These are phyloP conservation scores for Amborella trichopoda DNA, from an alignment of 164 flowering plant genomes.

Conservation along the genomic window DNA sequence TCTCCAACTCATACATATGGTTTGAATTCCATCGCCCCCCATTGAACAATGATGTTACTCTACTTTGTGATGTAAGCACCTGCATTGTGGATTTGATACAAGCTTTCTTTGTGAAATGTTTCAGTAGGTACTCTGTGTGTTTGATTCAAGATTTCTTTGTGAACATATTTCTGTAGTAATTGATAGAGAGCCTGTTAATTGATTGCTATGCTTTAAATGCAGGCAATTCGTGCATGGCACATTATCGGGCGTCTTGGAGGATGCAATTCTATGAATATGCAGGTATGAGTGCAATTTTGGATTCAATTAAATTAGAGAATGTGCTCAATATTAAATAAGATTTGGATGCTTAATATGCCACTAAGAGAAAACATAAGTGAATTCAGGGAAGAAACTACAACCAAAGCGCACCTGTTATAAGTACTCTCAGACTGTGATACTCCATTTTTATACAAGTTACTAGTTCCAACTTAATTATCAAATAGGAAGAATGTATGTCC, in stretches of 20 bases:
- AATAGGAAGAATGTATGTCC: too few relatives aligned
- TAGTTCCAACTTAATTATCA: too few relatives aligned
- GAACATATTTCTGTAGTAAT: constrained; percentile 1
- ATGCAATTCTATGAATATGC: constrained; percentile 96
- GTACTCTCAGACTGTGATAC: too few relatives aligned
- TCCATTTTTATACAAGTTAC: too few relatives aligned
- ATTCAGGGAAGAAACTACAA: too few relatives aligned
- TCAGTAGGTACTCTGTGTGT: too few relatives aligned
- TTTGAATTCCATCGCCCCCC: constrained; percentile 80
- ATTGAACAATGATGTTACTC: constrained; percentile 49
- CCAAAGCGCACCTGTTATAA: too few relatives aligned
- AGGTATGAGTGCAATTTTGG: constrained; percentile 25
- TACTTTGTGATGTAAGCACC: constrained; percentile 77
- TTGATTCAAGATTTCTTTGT: background rate
- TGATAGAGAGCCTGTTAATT: constrained; percentile 2
- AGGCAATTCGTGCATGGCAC: constrained; percentile 88
- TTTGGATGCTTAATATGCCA: too few relatives aligned
- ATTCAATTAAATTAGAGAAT: background rate
- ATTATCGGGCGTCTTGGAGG: constrained; percentile 94
- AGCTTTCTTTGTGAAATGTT: too few relatives aligned
- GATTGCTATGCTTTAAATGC: constrained; percentile 13
- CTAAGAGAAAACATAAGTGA: too few relatives aligned
- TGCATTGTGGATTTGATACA: too few relatives aligned
- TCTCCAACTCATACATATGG: constrained; percentile 90
- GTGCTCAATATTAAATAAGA: too few relatives aligned